Evolutionary conservation across 352 stramenopile genomes (phyloP).

Genomic region (Globisporangium solare): DNA sequence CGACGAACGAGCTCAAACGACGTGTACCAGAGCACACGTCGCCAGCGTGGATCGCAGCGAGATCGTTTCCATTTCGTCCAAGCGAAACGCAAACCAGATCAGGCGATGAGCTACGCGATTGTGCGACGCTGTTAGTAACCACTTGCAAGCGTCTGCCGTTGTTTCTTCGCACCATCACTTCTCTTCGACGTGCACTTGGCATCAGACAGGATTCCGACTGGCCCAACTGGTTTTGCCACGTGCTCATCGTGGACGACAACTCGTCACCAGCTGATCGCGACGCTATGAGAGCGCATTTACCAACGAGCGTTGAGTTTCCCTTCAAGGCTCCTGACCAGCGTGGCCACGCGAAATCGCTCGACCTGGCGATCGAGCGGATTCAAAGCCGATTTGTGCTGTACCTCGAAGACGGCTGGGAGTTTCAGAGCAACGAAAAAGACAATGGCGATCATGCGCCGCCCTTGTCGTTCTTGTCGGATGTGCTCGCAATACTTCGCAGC

Average conservation of each 20-base stretch:
- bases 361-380: slow-evolving; percentile 27
- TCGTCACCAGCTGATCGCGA: slow-evolving; percentile 30
- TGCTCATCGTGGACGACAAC: slow-evolving; percentile 54
- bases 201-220: slow-evolving; percentile 5
- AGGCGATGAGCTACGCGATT: slow-evolving; percentile 2
- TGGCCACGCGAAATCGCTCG: slow-evolving; percentile 52
- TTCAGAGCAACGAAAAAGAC: neutral
- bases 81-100: neutral
- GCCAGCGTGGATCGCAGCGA: slow-evolving; percentile 18
- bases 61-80: slow-evolving; percentile 6
- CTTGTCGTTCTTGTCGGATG: slow-evolving; percentile 15
- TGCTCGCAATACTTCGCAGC: slow-evolving; percentile 19
- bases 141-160: slow-evolving; percentile 52
- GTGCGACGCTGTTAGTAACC: slow-evolving; percentile 45
- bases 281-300: slow-evolving; percentile 29
- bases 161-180: slow-evolving; percentile 35
- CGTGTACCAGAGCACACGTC: slow-evolving; percentile 15
- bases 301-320: slow-evolving; percentile 28
- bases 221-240: slow-evolving; percentile 28
- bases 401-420: slow-evolving; percentile 63
- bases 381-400: slow-evolving; percentile 45
- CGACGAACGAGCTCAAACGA: neutral
- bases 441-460: no score
- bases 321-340: slow-evolving; percentile 23
- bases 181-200: slow-evolving; percentile 14